A percentile compares a stretch with the other conserved stretches of the same genome.
Evolutionary conservation across 805 yeast genomes (phyloP).

Genomic region (Zygosaccharomyces rouxii): DNA sequence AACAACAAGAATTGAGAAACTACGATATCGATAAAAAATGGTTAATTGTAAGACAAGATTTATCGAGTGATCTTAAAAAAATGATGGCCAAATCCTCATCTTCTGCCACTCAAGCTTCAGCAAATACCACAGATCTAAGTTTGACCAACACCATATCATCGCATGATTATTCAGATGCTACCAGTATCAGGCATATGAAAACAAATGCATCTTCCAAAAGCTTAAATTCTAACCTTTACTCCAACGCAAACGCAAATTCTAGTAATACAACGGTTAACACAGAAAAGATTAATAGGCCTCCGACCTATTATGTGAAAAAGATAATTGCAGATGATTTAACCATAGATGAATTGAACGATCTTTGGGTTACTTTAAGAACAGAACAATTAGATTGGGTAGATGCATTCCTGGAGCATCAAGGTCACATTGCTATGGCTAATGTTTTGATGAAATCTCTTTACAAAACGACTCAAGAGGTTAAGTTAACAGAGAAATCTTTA

Average conservation of each 20-base stretch:
- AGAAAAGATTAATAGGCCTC: constrained; percentile 43
- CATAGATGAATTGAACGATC: constrained; percentile 65
- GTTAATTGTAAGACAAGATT: constrained; percentile 86
- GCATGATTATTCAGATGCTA: constrained; percentile 1
- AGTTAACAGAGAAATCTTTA: constrained; percentile 41
- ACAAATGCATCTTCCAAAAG: constrained; percentile 6
- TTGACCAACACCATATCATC: constrained; percentile 8
- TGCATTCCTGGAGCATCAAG: constrained; percentile 71
- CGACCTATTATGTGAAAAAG: constrained; percentile 70
- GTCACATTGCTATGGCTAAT: constrained; percentile 70
- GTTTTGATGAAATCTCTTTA: constrained; percentile 49
- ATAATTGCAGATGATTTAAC: constrained; percentile 68
- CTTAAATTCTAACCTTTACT: not conserved
- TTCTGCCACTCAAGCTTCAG: constrained; percentile 8
- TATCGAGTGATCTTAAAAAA: constrained; percentile 68
- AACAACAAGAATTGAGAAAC: constrained; percentile 69
- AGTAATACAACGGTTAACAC: constrained; percentile 22
- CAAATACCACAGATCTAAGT: constrained; percentile 4
- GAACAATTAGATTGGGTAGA: constrained; percentile 84
- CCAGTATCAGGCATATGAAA: constrained; percentile 1
- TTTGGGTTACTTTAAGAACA: constrained; percentile 89
- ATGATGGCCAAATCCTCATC: constrained; percentile 34
- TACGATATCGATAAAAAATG: constrained; percentile 80
- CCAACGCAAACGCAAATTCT: constrained; percentile 18
- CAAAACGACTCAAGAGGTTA: constrained; percentile 24